phyloP scores from a whole-genome alignment of 148 eudicot species.

The Amaranthus palmeri region DNA sequence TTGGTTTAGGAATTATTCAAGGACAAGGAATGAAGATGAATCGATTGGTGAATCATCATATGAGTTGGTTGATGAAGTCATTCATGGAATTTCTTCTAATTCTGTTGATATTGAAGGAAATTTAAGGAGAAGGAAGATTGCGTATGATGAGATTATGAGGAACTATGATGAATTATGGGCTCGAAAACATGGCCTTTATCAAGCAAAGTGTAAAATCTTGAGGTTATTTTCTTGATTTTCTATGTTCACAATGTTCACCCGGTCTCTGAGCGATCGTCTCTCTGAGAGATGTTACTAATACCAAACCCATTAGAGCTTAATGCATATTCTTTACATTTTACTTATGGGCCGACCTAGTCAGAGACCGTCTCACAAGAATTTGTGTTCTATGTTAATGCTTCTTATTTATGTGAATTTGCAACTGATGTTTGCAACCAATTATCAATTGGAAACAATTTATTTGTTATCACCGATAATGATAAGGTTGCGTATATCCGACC shows the following conservation, averaged over 20 bases:
- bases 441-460: too few relatives aligned
- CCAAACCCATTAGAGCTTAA: too few relatives aligned
- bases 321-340: too few relatives aligned
- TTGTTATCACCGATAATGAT: too few relatives aligned
- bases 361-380: too few relatives aligned
- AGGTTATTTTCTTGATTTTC: slow-evolving; percentile 34
- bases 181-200: slow-evolving; percentile 36
- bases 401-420: too few relatives aligned
- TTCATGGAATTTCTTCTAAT: slow-evolving; percentile 16
- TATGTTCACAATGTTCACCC: not conserved
- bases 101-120: slow-evolving; percentile 30
- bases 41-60: slow-evolving; percentile 26
- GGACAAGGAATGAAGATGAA: slow-evolving; percentile 21
- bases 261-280: too few relatives aligned
- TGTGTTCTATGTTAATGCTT: too few relatives aligned
- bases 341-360: too few relatives aligned
- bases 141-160: slow-evolving; percentile 38
- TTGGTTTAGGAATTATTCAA: slow-evolving; percentile 17
- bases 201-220: slow-evolving; percentile 50
- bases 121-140: slow-evolving; percentile 31
- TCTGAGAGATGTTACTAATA: too few relatives aligned
- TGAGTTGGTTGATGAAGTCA: slow-evolving; percentile 27
- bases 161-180: slow-evolving; percentile 39
- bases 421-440: too few relatives aligned
- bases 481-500: too few relatives aligned